Conservation (phyloP, 306 rosid genomes). For the Inga oerstediana region DNA sequence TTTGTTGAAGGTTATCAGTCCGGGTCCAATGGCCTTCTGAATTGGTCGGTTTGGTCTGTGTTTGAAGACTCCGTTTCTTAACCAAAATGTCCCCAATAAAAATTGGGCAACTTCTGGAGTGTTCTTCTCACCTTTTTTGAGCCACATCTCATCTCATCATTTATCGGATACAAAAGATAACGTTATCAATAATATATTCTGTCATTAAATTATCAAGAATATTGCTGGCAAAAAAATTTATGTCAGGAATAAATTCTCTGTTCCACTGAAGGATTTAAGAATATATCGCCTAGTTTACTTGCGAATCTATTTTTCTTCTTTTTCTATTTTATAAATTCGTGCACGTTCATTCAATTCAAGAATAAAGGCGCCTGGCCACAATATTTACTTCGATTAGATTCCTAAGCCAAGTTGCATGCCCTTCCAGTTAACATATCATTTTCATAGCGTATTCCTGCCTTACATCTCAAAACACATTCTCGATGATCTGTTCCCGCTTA, state of each 20-base stretch:
- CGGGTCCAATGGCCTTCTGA: neutral
- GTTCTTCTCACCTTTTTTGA: neutral
- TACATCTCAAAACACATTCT: no score
- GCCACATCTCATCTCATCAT: neutral
- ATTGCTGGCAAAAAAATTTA: neutral
- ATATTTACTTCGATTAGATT: neutral
- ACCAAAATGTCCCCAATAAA: neutral
- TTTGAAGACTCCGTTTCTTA: neutral
- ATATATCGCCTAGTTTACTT: no score
- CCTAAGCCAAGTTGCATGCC: neutral
- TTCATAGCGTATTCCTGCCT: neutral
- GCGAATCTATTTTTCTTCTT: no score
- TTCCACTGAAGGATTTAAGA: neutral
- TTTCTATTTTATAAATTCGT: neutral
- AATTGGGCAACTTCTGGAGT: neutral
- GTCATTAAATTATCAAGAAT: neutral
- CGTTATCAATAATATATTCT: neutral
- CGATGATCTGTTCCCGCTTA: neutral
- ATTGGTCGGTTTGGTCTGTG: neutral
- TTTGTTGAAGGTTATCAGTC: no score
- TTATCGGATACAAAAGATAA: neutral
- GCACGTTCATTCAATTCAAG: neutral
- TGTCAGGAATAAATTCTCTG: neutral
- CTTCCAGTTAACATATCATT: neutral
- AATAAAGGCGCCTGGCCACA: neutral